phyloP scores from a whole-genome alignment of 1,284 basidiomycete genomes.

The Chalciporus sp. region DNA sequence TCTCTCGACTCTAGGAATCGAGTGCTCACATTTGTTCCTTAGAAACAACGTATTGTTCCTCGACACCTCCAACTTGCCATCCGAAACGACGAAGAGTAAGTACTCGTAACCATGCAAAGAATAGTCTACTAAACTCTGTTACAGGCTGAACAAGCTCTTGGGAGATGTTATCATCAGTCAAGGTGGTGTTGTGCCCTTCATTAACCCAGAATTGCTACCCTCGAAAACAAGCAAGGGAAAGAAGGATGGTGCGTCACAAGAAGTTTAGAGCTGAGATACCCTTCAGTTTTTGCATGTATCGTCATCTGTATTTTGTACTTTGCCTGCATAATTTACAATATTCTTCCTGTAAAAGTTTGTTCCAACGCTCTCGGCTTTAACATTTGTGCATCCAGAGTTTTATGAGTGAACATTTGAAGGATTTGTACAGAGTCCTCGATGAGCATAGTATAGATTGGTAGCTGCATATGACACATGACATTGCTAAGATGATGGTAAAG shows the following conservation, averaged over 20 bases:
- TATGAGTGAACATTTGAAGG: too few relatives aligned
- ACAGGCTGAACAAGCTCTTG: slow-evolving; percentile 69
- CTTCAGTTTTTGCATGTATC: slow-evolving; percentile 10
- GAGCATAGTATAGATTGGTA: background rate
- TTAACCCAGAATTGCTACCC: slow-evolving; percentile 65
- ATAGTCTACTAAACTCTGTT: slow-evolving; percentile 3
- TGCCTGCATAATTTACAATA: slow-evolving; percentile 36
- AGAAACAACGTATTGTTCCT: slow-evolving; percentile 80
- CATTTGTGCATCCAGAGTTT: too few relatives aligned
- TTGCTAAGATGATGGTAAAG: background rate
- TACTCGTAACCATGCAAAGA: background rate
- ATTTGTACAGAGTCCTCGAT: background rate
- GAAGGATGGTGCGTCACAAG: slow-evolving; percentile 46
- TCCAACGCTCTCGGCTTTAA: too few relatives aligned
- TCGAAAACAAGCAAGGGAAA: slow-evolving; percentile 62
- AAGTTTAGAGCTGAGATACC: slow-evolving; percentile 29
- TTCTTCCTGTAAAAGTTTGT: slow-evolving; percentile 23
- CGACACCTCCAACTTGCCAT: slow-evolving; percentile 87
- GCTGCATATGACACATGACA: background rate
- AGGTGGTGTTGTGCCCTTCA: slow-evolving; percentile 76
- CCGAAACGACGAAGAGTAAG: slow-evolving; percentile 79
- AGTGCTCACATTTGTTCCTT: background rate
- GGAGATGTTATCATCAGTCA: slow-evolving; percentile 80
- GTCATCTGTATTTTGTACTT: slow-evolving; percentile 25
- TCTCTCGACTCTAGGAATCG: background rate